Conservation (phyloP, 345 rosid genomes). For the Pugionium dolabratum region DNA sequence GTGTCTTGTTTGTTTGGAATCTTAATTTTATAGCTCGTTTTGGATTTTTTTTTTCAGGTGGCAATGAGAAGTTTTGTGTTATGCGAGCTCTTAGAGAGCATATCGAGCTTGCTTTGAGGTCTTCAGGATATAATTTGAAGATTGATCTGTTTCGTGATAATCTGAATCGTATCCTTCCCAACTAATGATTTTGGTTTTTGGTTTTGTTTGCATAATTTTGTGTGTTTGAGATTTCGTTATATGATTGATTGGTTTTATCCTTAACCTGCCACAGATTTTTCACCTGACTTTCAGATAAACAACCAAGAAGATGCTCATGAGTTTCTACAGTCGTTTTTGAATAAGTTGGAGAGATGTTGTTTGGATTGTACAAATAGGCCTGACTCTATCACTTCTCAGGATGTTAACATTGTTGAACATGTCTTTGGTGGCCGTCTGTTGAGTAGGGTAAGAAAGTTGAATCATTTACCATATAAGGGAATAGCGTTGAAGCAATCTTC, state of each 20-base stretch:
- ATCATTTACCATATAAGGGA: neutral
- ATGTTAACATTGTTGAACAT: slow-evolving; percentile 54
- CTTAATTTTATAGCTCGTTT: neutral
- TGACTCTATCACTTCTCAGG: slow-evolving; percentile 31
- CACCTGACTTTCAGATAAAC: slow-evolving; percentile 53
- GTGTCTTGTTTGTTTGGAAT: neutral
- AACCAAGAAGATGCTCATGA: slow-evolving; percentile 95
- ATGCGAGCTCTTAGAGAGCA: slow-evolving; percentile 60
- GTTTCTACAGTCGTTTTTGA: slow-evolving; percentile 72
- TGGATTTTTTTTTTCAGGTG: slow-evolving; percentile 47
- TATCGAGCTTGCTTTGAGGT: slow-evolving; percentile 54
- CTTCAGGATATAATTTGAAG: slow-evolving; percentile 56
- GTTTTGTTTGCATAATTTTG: neutral
- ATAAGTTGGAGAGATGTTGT: slow-evolving; percentile 67
- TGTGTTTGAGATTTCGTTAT: neutral
- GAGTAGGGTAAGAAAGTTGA: slow-evolving; percentile 56
- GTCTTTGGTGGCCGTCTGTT: slow-evolving; percentile 81
- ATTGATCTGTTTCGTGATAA: slow-evolving; percentile 58
- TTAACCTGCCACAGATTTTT: slow-evolving; percentile 57
- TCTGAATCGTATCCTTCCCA: slow-evolving; percentile 57
- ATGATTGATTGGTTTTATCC: slow-evolving; percentile 31
- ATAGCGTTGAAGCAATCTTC: neutral
- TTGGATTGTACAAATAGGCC: slow-evolving; percentile 36
- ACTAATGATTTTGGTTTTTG: neutral
- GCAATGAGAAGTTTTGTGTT: slow-evolving; percentile 57